These are phyloP conservation scores for Drechslerella coelobrocha DNA, from an alignment of 2,329 filamentous ascomycete genomes.

Conservation along the genomic window DNA sequence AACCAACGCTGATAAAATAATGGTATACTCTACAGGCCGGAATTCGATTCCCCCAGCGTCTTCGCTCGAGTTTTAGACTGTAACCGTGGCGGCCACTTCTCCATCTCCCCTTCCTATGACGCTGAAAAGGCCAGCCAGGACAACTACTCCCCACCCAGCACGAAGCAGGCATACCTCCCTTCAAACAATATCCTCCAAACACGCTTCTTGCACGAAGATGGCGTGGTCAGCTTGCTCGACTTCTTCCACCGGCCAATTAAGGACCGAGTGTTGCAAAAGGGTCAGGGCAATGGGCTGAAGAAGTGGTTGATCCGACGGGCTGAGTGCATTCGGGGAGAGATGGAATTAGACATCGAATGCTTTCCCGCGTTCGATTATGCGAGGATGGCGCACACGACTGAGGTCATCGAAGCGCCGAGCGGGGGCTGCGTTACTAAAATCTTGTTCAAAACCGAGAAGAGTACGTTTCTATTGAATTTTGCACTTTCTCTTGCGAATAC, in stretches of 20 bases:
- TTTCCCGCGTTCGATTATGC: slow-evolving; percentile 78
- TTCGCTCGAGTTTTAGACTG: slow-evolving; percentile 78
- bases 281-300: slow-evolving; percentile 66
- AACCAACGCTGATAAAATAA: too few relatives aligned
- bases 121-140: slow-evolving; percentile 54
- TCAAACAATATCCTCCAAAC: slow-evolving; percentile 78
- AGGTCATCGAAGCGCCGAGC: slow-evolving; percentile 61
- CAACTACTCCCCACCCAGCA: slow-evolving; percentile 66
- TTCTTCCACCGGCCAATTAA: slow-evolving; percentile 76
- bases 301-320: slow-evolving; percentile 74
- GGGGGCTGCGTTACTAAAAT: slow-evolving; percentile 37
- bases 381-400: slow-evolving; percentile 67
- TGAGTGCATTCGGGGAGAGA: slow-evolving; percentile 72
- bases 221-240: slow-evolving; percentile 75
- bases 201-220: slow-evolving; percentile 77
- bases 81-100: slow-evolving; percentile 76
- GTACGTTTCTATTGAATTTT: slow-evolving; percentile 12
- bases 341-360: slow-evolving; percentile 72
- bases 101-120: slow-evolving; percentile 60
- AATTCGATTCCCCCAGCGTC: slow-evolving; percentile 78
- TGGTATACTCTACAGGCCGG: too few relatives aligned
- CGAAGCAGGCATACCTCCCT: slow-evolving; percentile 78
- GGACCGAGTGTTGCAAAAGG: slow-evolving; percentile 63
- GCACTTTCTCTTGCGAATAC: slow-evolving; percentile 1
- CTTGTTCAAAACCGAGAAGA: slow-evolving; percentile 39